Evolutionary conservation across 2,329 filamentous ascomycete species (phyloP), one percentile per base, ranked within the genome.

Genomic region (Arthroderma sp.): DNA sequence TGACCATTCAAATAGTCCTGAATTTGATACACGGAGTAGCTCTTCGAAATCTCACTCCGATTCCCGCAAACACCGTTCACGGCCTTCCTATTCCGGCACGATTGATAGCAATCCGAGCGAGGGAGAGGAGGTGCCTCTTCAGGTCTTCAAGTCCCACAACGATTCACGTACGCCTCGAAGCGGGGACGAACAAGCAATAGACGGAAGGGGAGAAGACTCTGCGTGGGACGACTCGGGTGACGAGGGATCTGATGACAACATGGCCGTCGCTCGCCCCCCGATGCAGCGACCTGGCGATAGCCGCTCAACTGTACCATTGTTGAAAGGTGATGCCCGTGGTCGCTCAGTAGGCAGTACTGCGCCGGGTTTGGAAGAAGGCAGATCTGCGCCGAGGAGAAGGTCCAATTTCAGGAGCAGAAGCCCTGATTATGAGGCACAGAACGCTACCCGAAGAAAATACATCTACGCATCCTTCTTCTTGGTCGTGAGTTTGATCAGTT

Each of bases 401-500:
- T 82, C 80, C 36, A 81, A 81, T 8, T 80, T 94, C 66, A 79
- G 83, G 57, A 87, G 85, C 58, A 74, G 78, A 55, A 88, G 83
- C 58, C 84, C 85, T n/a, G 74, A 78, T 47, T 69, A 73, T 41
- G 71, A 75, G 53, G 74, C 78, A 11, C 74, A 75, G 51, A 66
- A 73, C 48, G 81, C 80, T 37, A 87, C 85, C 32, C 77, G 77
- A 58, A 82, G 78, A 59, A 86, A 86, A 65, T 96, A 98, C 65
- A 81, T 83, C 27, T 85, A 89, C 60, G 89, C 91, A 1, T 81
- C 76, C 42, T 76, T 87, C 53, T 95, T 95, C 64, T 73, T 98
- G 49, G 66, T 82, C 29, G 60, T 95, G 53, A 91, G 84, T 59
- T 71, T 98, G 57, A 68, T 94, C 47, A 83, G 84, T 58, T 98